Evolutionary conservation across 352 stramenopile genomes (phyloP), one percentile per base, ranked within the genome.

Genomic region (Pythium sp.): DNA sequence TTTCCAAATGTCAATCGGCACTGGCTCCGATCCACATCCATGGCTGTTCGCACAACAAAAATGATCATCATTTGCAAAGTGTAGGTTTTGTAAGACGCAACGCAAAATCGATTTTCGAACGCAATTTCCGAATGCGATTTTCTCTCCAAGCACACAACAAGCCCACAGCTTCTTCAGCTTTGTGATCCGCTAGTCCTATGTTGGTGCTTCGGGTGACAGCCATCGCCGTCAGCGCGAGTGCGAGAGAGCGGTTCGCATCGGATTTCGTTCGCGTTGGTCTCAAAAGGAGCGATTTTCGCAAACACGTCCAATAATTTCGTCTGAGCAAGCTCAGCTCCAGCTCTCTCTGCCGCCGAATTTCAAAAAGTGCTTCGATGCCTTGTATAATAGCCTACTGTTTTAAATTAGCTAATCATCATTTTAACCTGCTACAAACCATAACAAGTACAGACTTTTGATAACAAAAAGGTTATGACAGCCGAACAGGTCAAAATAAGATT

Each of bases 241-340:
- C 7, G 43, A 5, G 5, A 49, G 24, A 26, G 43, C 43, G 7
- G 43, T 6, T 24, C 28, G 24, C 34, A 20, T 32, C 22, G 18
- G 53, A 38, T 58, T 58, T 58, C 53, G 53, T 36, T 58, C 12
- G 53, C 26, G 53, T 38, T 58, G 53, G 53, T 58, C 53, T 58
- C 53, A 58, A 58, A 58, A 58, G 6, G 24, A 58, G 12, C 24
- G 51, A 58, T 58, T 58, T 58, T 36, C 53, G 30, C 53, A 49
- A 49, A 49, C 6, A 49, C 15, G 22, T 49, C 41, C 14, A 22
- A 22, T 49, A n/a, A n/a, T 49, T 49, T 49, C 41, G 15, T 49
- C 41, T 49, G 41, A 15, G 43, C 43, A 51, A 51, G 18, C 38
- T 43, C 36, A 43, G 36, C 36, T 18, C 43, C 43, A 49, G 24